Evolutionary conservation across 1,139 yeast genomes (phyloP), one percentile per base, ranked within the genome.

Genomic region (Pichia sp.): DNA sequence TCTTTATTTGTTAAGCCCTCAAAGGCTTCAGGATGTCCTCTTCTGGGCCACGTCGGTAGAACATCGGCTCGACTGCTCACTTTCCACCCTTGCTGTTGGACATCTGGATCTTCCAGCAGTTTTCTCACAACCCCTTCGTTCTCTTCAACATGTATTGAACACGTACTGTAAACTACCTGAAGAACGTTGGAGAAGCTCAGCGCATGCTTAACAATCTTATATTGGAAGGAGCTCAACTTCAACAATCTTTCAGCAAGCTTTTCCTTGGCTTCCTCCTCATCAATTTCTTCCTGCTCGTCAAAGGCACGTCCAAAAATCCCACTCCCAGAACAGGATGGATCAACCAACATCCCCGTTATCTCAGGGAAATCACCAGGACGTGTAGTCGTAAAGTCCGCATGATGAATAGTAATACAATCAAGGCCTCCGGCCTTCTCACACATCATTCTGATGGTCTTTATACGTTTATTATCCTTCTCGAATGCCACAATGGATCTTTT

Each of bases 281-380:
- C 72, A 61, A 68, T 77, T 63, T 55, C 75, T 7, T 63, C 66
- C 19, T 63, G 62, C 41, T 66, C 75, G 59, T 82, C 87, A 59
- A 80, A 82, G 0, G 85, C 90, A 49, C 97, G 76, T 10, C 97
- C 97, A 72, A 92, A 93, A 50, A 93, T 93, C 4, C 99, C 99
- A 50, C 96, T 87, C 0, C 99, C 99, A 40, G 97, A 89, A 69
- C 99, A 93, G 5, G 97, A 90, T 0, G 99, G 99, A 69, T 93
- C 99, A 2, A 95, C 95, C 6, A 95, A 77, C 49, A 93, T 72
- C 0, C 96, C 97, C 0, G 90, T 84, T 4, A 90, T 88, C 29
- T 80, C 75, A 0, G 78, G 72, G 59, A 78, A 87, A 51, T 85
- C 87, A 1, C 64, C 62, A 0, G 95, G 95, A 13, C 78, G 75